Percentiles rank a stretch among this genome's conserved stretches.
phyloP scores from a whole-genome alignment of 106 monocot species.

The Ottelia alismoides region DNA sequence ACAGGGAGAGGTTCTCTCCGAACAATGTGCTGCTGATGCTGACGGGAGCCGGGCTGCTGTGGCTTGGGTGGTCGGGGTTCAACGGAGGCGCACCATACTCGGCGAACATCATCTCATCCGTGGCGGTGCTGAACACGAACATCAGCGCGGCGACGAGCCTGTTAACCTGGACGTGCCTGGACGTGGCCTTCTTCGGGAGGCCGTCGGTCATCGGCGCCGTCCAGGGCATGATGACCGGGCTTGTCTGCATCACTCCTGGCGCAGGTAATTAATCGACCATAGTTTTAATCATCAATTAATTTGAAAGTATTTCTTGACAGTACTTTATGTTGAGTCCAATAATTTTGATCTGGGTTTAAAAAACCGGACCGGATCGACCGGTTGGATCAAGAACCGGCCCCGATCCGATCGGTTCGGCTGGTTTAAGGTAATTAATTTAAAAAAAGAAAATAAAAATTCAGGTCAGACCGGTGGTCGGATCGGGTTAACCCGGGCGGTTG shows the following conservation, averaged over 20 bases:
- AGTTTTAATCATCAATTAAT: no score
- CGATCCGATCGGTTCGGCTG: no score
- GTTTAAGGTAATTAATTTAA: no score
- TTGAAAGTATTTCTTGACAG: no score
- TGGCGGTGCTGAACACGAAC: slow-evolving; percentile 39
- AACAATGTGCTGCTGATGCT: slow-evolving; percentile 35
- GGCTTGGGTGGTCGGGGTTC: slow-evolving; percentile 50
- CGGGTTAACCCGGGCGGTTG: no score
- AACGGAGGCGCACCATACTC: slow-evolving; percentile 42
- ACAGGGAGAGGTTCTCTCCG: slow-evolving; percentile 28
- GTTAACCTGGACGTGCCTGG: slow-evolving; percentile 27
- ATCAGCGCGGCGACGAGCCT: slow-evolving; percentile 27
- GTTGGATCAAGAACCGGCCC: no score
- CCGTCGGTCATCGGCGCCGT: slow-evolving; percentile 45
- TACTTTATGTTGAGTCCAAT: no score
- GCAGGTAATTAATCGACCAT: no score
- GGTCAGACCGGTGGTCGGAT: no score
- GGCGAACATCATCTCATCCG: slow-evolving; percentile 22
- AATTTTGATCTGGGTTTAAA: no score
- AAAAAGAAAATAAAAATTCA: no score
- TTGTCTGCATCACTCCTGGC: slow-evolving; percentile 34
- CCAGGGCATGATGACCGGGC: slow-evolving; percentile 35
- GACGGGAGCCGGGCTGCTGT: slow-evolving; percentile 36
- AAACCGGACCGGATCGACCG: no score
- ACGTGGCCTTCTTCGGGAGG: slow-evolving; percentile 34